These are phyloP conservation scores for Xylaria hypoxylon DNA, from an alignment of 2,329 filamentous ascomycete genomes.

Conservation along the genomic window DNA sequence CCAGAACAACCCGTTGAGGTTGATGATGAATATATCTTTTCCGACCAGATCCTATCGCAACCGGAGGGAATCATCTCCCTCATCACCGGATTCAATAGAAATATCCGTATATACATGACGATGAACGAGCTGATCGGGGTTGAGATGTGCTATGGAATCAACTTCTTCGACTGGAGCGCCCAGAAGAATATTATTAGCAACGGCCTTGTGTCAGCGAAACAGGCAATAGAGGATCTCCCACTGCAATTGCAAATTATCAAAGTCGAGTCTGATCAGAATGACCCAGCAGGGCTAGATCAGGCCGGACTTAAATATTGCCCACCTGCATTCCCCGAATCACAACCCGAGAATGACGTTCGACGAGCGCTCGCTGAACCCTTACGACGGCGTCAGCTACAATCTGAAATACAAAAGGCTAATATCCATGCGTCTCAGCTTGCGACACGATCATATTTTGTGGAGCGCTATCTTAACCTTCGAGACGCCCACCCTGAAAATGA, in stretches of 20 bases:
- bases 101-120: conserved; percentile 80
- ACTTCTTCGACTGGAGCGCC: conserved; percentile 80
- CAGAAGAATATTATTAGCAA: conserved; percentile 79
- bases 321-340: conserved; percentile 60
- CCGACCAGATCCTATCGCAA: conserved; percentile 76
- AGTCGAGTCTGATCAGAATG: conserved; percentile 54
- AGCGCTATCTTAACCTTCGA: conserved; percentile 83
- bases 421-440: conserved; percentile 85
- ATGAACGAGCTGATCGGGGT: conserved; percentile 84
- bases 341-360: conserved; percentile 63
- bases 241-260: conserved; percentile 71
- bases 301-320: conserved; percentile 64
- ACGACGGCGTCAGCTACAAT: conserved; percentile 72
- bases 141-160: conserved; percentile 84
- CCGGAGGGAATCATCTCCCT: conserved; percentile 75
- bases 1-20: conserved; percentile 84
- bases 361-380: conserved; percentile 61
- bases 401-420: conserved; percentile 92
- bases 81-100: conserved; percentile 83
- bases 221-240: conserved; percentile 74
- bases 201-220: conserved; percentile 76
- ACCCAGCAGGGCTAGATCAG: conserved; percentile 53
- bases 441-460: conserved; percentile 85
- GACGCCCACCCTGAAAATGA: conserved; percentile 66
- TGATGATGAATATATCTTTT: conserved; percentile 83